These are phyloP conservation scores for Cucumis hystrix DNA, from an alignment of 306 rosid species.

Conservation along the genomic window DNA sequence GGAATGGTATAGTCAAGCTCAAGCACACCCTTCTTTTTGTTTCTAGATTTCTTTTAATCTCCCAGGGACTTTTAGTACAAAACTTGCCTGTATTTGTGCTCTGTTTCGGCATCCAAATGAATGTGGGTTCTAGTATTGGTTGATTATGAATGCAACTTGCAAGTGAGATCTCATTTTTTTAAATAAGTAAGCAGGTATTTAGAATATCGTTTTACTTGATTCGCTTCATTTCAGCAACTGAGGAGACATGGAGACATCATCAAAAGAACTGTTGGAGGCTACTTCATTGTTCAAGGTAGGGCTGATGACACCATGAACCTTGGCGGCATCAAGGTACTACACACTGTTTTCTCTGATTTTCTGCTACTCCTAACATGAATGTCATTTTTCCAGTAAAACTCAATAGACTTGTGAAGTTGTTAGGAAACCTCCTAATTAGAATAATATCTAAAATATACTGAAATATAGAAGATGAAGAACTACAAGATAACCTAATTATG, in stretches of 20 bases:
- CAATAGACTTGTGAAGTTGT: too few species aligned
- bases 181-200: background rate
- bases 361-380: background rate
- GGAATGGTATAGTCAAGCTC: conserved; percentile 41
- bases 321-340: conserved; percentile 81
- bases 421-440: too few species aligned
- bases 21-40: background rate
- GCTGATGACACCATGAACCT: conserved; percentile 96
- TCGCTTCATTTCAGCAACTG: conserved; percentile 33
- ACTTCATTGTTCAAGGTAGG: conserved; percentile 60
- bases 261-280: conserved; percentile 58
- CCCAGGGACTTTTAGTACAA: background rate
- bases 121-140: background rate
- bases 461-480: too few species aligned
- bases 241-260: conserved; percentile 86
- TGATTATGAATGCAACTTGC: background rate
- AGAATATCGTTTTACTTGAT: conserved; percentile 1
- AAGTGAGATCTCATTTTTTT: background rate
- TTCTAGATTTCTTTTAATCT: background rate
- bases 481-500: too few species aligned
- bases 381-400: background rate
- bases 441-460: too few species aligned
- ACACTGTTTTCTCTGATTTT: background rate
- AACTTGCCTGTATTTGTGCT: background rate
- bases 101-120: background rate